Evolutionary conservation across 2,329 filamentous ascomycete species (phyloP), one percentile per base, ranked within the genome.

Genomic region (Fusarium cyanostomum): DNA sequence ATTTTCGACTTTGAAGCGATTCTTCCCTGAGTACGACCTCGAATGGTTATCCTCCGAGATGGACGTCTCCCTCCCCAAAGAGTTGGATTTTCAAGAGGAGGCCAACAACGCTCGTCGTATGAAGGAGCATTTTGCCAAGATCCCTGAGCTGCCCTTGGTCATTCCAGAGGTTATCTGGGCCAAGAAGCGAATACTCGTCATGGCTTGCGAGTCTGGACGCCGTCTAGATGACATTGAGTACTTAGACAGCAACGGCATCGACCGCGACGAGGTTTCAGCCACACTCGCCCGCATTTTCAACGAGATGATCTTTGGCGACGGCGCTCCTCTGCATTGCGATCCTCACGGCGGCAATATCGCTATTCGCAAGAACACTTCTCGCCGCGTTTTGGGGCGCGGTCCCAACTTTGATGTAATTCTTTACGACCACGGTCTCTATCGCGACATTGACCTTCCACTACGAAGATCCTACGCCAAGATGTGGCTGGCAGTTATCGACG

Each of bases 1-100:
- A 0, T 99, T 99, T 76, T 88, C 89, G 10, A 95, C 90, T 0
- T 80, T 99, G 59, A 97, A 96, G 77, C 86, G 86, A 56, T 97
- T 94, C 82, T 99, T 99, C 73, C 96, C 96, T 3, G 94, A 98
- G 70, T 99, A 99, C 76, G 95, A 99, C 75, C 83, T 99, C 26
- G 94, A 96, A 72, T 99, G 95, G 95, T 81, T 99, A 9, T 94
- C 92, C 1, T 88, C 89, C 8, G 95, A 99, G 77, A 96, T 99
- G 90, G 92, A 97, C 59, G 79, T 88, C 16, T 97, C 93, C 3
- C 80, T 99, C 7, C 95, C 95, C 0, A 89, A 94, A 73, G 95
- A 99, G 77, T 82, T 99, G 49, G 91, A 99, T 74, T 99, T 99
- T 72, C 82, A 86, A 34, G 87, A 88, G 69, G 95, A 99, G 75